Base-by-base conservation (phyloP, 129 eudicot species). In the Artemisia argyi region DNA sequence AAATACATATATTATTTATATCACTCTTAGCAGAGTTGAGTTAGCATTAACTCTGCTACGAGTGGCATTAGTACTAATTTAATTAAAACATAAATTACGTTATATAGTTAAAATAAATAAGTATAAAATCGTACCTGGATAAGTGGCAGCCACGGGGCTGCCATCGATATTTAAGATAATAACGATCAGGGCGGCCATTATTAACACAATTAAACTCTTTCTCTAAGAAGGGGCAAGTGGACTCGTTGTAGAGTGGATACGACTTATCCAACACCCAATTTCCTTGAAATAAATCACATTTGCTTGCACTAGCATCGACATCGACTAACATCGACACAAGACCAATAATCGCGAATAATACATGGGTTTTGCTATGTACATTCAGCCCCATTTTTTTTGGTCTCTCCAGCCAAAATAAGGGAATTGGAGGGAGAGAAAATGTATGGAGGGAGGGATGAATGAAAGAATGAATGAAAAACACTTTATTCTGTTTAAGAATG, bases 121-220 rank as follows among this genome's bases (percentile, higher is more conserved):
- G 1, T 16, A 11, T n/a, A 47, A 7, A 51, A 56, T 44, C 46
- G 24, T 73, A 91, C 96, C 96, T 91, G 68, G 78, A 46, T 67
- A 86, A 17, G 9, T 66, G 63, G 83, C 96, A 91, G 77, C 61
- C 84, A 12, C 20, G 83, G 13, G 97, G 93, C 66, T 84, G 88
- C 97, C 97, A 91, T 3, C 83, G 79, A 76, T 92, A 92, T 13
- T 73, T 65, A 69, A 83, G 94, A 77, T 86, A 92, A 2, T 53
- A 15, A 4, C 82, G 81, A 62, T 92, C 97, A 15, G 87, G 83
- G 11, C 97, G 91, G 68, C 97, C 97, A 75, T 92, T 92, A 19
- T 75, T 86, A 57, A 60, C 76, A 76, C 96, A 92, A 61, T 82
- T 85, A 78, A 92, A 92, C 81, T 84, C 91, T 3, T 71, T 83